Evolutionary conservation across 2,329 filamentous ascomycete species (phyloP).

Genomic region (Fusarium agapanthi): DNA sequence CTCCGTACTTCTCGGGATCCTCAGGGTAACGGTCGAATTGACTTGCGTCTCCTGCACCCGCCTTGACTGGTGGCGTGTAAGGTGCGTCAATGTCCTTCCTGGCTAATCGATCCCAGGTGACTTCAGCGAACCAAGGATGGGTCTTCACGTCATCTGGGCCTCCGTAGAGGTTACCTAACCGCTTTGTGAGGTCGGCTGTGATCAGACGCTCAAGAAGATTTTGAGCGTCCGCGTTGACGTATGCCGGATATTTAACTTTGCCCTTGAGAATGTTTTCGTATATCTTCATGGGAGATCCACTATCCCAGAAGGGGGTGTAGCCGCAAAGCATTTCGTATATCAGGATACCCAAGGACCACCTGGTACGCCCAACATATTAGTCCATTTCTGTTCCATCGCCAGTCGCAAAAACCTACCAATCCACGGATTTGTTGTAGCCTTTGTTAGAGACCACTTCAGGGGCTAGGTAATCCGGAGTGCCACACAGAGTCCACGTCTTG

Average conservation of each 20-base stretch:
- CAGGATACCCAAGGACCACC: conserved; percentile 98
- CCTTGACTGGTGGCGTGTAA: conserved; percentile 94
- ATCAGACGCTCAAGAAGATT: conserved; percentile 93
- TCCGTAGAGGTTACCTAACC: conserved; percentile 91
- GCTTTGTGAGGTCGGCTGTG: conserved; percentile 92
- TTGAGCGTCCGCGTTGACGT: conserved; percentile 93
- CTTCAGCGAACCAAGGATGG: conserved; percentile 95
- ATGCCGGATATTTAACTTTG: conserved; percentile 94
- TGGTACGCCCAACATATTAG: conserved; percentile 50
- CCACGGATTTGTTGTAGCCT: conserved; percentile 99
- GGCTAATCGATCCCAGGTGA: conserved; percentile 94
- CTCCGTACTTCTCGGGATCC: conserved; percentile 92
- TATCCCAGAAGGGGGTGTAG: conserved; percentile 99
- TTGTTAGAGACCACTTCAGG: conserved; percentile 99
- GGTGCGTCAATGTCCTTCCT: conserved; percentile 98
- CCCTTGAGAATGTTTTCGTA: conserved; percentile 99
- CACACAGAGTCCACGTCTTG: conserved; percentile 98
- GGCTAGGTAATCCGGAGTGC: conserved; percentile 95
- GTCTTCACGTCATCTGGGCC: conserved; percentile 93
- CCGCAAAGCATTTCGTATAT: conserved; percentile 99
- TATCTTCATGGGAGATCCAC: conserved; percentile 97
- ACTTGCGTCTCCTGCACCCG: conserved; percentile 92
- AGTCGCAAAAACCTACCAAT: conserved; percentile 75
- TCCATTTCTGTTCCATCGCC: neutral
- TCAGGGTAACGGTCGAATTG: conserved; percentile 99